Evolutionary conservation across 345 rosid genomes (phyloP), one percentile per base, ranked within the genome.

Genomic region (Nasturtium officinale): DNA sequence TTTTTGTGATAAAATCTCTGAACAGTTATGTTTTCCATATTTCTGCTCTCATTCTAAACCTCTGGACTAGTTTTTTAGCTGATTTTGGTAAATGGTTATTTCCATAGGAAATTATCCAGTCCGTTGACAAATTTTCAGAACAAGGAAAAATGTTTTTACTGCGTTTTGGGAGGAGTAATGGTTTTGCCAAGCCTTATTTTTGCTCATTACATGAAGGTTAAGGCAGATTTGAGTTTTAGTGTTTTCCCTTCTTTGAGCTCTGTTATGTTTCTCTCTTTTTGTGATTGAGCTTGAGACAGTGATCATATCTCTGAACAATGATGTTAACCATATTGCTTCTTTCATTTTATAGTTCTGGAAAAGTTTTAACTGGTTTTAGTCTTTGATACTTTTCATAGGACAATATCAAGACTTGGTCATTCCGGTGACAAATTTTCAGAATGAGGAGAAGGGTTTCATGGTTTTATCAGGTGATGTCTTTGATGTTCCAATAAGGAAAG

Each of bases 401-500:
- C 89, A 86, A 70, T 74, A 72, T 58, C 85, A 95, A 81, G 98
- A 95, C 82, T 80, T 90, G 38, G 87, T 85, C 47, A 83, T 89
- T 82, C 98, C 97, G 1, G 86, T 90, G 61, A 89, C 94, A 18
- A 92, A 86, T 81, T 95, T 95, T 57, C 83, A 75, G 33, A 81
- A 83, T 20, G 91, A 89, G 75, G 88, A 88, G 38, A 89, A 85
- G 76, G 99, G 98, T 61, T 78, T 87, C 33, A 90, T 87, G 85
- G 92, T 87, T 74, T 85, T 95, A 82, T 86, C 86, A 69, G 98
- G 97, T 56, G 99, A 96, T 77, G 91, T 90, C 75, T 95, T 92
- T 83, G 96, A 92, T 83, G 94, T 90, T 58, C 96, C 97, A 9
- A 85, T 92, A 37, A 85, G 96, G 76, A 92, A 95, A 82, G 96